A percentile compares a stretch with the other conserved stretches of the same genome.
Conservation (phyloP, 1,139 yeast genomes). For the Chernovozyma aurita region DNA sequence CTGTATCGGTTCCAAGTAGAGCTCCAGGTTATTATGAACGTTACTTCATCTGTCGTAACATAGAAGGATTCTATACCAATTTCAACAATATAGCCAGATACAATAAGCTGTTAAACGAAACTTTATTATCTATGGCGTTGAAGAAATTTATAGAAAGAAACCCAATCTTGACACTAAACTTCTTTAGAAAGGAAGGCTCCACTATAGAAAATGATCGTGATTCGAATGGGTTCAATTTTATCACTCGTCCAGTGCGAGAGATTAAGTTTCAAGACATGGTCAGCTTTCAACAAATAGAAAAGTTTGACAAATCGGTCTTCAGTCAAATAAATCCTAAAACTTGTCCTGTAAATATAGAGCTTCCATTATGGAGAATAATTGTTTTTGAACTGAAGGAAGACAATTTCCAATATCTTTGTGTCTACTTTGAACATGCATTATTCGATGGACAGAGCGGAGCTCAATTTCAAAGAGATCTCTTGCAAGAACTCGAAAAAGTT, state of each 20-base stretch:
- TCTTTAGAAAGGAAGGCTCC: conserved; percentile 9
- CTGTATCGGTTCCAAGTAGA: background rate
- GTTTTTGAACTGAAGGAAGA: conserved; percentile 15
- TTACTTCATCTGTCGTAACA: conserved; percentile 24
- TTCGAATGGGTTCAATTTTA: conserved; percentile 15
- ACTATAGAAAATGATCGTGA: conserved; percentile 9
- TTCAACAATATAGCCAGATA: conserved; percentile 26
- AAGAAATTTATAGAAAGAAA: conserved; percentile 16
- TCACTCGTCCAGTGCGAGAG: conserved; percentile 14
- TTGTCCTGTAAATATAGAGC: conserved; percentile 14
- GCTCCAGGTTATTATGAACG: conserved; percentile 17
- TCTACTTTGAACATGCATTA: conserved; percentile 29
- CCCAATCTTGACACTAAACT: conserved; percentile 21
- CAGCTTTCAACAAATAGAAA: conserved; percentile 11
- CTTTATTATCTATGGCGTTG: conserved; percentile 22
- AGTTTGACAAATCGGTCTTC: conserved; percentile 15
- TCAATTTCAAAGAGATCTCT: conserved; percentile 30
- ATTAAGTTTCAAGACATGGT: conserved; percentile 25
- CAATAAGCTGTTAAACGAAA: conserved; percentile 13
- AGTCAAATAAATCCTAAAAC: conserved; percentile 13
- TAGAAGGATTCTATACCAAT: conserved; percentile 22
- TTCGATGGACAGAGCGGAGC: conserved; percentile 34
- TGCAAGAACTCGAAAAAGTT: conserved; percentile 11
- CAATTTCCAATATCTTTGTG: conserved; percentile 16
- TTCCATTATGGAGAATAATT: conserved; percentile 30